Base-by-base conservation (phyloP, 2,329 filamentous ascomycete species). In the Acrodontium crateriforme region DNA sequence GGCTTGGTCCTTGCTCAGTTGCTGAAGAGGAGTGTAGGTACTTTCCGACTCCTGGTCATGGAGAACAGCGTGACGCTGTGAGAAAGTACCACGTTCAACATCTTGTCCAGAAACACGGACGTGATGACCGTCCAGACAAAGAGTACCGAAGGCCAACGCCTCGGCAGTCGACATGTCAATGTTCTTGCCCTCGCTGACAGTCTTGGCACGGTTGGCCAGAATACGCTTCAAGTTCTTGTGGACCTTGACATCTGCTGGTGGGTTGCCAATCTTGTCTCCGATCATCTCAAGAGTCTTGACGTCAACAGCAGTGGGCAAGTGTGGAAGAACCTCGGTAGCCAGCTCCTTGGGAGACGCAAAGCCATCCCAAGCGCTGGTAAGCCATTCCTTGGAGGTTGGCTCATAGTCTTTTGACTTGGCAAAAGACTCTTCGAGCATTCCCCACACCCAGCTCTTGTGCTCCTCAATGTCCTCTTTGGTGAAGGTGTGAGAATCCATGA, bases 381-480 rank as follows among this genome's bases (percentile, higher is more conserved):
- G 75, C 89, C 89, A 98, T 61, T 98, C 89, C 63, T 93, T 92
- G 41, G 85, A 81, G 21, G 81, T 91, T 24, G 89, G 83, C 57
- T 87, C 79, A 61, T 98, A 98, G 49, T 98, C 87, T 62, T 91
- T 95, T 60, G 85, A 93, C 60, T 87, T 84, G 48, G 83, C 70
- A 59, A 95, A 98, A 62, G 84, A 94, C 58, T 95, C 87, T 52
- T 93, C 87, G 32, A 98, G 69, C 85, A 95, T 95, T 37, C 81
- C 81, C 89, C 87, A 98, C 35, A 95, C 89, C 89, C 89, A 98
- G 57, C 91, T 81, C 70, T 92, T 93, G 69, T 98, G 89, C 67
- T 98, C 89, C 34, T 98, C 87, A 35, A 98, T 78, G 53, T 98
- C 89, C 48, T 89, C 85, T 63, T 93, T 87, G 43, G 82, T 93